Base-by-base conservation (phyloP, 2,329 filamentous ascomycete species). In the Paecilomyces variotii region DNA sequence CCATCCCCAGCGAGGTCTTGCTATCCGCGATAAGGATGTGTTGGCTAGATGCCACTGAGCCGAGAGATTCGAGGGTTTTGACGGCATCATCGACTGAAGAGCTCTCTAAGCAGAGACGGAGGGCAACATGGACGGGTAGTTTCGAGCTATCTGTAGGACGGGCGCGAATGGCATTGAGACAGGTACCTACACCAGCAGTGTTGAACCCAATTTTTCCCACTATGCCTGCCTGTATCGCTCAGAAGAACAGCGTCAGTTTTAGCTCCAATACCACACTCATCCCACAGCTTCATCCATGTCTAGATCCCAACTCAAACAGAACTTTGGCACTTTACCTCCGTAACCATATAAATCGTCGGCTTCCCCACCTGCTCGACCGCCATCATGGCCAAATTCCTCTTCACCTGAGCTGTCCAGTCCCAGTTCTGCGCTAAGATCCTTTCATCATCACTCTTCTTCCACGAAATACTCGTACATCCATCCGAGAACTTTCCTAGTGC, bases 201-300 rank as follows among this genome's bases (percentile, higher is more conserved):
- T 88, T 88, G 63, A 87, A 75, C 0, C 86, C 86, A 25, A 88
- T 87, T 69, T 88, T 88, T 12, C 84, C 85, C 34, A 88, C 79
- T 24, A 84, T 76, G 7, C 82, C 82, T 3, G 80, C 82, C 69
- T 70, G 26, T 1, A 51, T 32, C 3, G 79, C 2, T 53, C n/a
- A 45, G 39, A 45, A 7, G 1, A 19, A 10, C 30, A 10, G 6
- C n/a, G n/a, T 19, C 19, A 19, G 19, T 19, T 11, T 34, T 34
- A 34, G 32, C 14, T 12, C 10, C 32, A 34, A 11, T 11, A 2
- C 32, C 9, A 45, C 39, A 2, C 9, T 11, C 6, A 32, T 32
- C 30, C 6, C 30, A 32, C 6, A 10, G 2, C 2, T 30, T 30
- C 4, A 1, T 32, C 30, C 11, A 32, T 32, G 30, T 1, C 30